Percentiles rank a stretch among this genome's conserved stretches.
These are phyloP conservation scores for Elongisporangium prolatum DNA, from an alignment of 352 stramenopile genomes.

Conservation along the genomic window DNA sequence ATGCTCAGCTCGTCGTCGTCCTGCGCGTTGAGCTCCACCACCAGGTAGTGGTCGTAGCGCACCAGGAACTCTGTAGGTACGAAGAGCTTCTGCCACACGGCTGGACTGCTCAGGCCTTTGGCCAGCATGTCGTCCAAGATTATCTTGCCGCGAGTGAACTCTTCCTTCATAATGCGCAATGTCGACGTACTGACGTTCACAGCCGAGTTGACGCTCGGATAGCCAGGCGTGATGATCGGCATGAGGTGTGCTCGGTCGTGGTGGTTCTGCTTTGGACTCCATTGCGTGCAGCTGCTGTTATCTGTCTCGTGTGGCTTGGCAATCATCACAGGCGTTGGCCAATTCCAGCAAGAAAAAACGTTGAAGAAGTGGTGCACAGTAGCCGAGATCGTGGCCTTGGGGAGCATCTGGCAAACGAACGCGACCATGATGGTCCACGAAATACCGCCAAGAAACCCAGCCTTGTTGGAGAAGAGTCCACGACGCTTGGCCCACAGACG, in stretches of 20 bases:
- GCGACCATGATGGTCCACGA: slow-evolving; percentile 85
- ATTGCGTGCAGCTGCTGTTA: slow-evolving; percentile 42
- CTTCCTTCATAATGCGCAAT: slow-evolving; percentile 62
- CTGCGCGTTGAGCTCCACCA: slow-evolving; percentile 50
- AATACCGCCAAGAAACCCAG: slow-evolving; percentile 75
- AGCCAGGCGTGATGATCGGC: slow-evolving; percentile 86
- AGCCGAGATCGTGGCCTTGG: slow-evolving; percentile 60
- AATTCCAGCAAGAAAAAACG: slow-evolving; percentile 71
- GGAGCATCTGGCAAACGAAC: slow-evolving; percentile 87
- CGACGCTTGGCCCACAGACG: slow-evolving; percentile 71
- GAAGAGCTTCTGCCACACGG: slow-evolving; percentile 76
- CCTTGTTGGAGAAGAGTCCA: slow-evolving; percentile 83
- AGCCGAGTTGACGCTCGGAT: slow-evolving; percentile 76
- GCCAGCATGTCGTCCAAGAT: slow-evolving; percentile 73
- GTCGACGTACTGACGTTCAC: slow-evolving; percentile 83
- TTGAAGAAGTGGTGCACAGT: slow-evolving; percentile 81
- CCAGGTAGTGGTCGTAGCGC: slow-evolving; percentile 80
- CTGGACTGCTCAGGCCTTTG: slow-evolving; percentile 57
- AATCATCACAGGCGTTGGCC: slow-evolving; percentile 76
- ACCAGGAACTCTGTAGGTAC: slow-evolving; percentile 70
- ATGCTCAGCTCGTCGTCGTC: slow-evolving; percentile 55
- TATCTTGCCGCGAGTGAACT: slow-evolving; percentile 64
- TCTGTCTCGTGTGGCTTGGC: slow-evolving; percentile 42
- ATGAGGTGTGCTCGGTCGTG: slow-evolving; percentile 80
- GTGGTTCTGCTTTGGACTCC: slow-evolving; percentile 67